Evolutionary conservation across 2,329 filamentous ascomycete species (phyloP), one percentile per base, ranked within the genome.

Genomic region (Penicillium sp.): DNA sequence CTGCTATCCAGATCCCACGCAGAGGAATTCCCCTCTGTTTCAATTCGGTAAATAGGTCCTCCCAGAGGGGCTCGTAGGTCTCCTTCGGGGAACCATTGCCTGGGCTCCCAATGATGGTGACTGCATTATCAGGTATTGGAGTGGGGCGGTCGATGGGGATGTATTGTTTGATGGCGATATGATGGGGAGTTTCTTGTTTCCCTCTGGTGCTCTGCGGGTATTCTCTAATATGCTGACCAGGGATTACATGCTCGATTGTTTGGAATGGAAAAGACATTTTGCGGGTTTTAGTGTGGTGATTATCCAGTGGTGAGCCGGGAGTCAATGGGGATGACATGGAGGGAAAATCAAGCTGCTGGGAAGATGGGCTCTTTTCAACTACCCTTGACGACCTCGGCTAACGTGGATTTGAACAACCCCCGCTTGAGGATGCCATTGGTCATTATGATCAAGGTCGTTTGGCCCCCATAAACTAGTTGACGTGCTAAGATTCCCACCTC

Each of bases 1-100:
- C 91, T 57, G 90, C 86, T 56, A 95, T 91, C 88, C 89, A 95
- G 65, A 96, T 91, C 54, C 82, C 79, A 53, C 90, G 84, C 63
- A 96, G 87, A 3, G 81, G 80, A 62, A 93, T 81, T 26, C 82
- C 83, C 26, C 78, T 74, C 19, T 73, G 70, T 60, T 81, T 80
- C 5, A 85, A 76, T 26, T 78, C 75, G 26, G 77, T 70, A 63
- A 88, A 79, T 1, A 96, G 77, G 47, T 96, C 90, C 55, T 91
- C 89, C 89, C 90, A 96, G 0, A 96, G 77, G 0, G 92, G 89
- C 68, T 96, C 91, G 70, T 1, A 95, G 74, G 35, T 8, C 78
- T 96, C 91, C 86, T 57, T 59, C 2, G 43, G 63, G 22, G 43
- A 51, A 2, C 53, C 57, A 44, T 60, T 65, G 10, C 60, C 63